These are phyloP conservation scores for Sporothrix humicola DNA, from an alignment of 2,329 filamentous ascomycete species.

Conservation along the genomic window DNA sequence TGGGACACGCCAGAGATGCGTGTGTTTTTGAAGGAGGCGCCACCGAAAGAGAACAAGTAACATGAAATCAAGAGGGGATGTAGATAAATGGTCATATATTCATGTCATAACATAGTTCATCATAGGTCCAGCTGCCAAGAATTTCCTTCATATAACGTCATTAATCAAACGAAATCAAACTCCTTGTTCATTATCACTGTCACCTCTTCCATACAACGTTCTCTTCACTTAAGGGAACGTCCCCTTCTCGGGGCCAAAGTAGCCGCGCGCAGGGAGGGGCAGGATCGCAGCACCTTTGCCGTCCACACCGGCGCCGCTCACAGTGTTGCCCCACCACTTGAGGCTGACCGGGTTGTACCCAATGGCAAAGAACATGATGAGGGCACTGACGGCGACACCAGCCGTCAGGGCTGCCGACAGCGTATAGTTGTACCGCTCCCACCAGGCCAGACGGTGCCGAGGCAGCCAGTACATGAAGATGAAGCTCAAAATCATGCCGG, in stretches of 20 bases:
- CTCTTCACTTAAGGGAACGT: constrained; percentile 28
- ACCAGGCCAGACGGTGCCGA: constrained; percentile 50
- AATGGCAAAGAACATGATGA: constrained; percentile 54
- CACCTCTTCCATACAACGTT: background rate
- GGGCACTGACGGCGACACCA: constrained; percentile 50
- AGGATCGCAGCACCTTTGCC: constrained; percentile 41
- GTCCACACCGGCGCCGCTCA: constrained; percentile 47
- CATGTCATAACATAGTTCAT: background rate
- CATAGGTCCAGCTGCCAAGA: background rate
- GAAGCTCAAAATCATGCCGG: constrained; percentile 49
- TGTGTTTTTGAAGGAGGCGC: background rate
- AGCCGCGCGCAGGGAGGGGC: constrained; percentile 44
- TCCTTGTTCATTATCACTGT: too few species aligned
- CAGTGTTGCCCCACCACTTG: constrained; percentile 55
- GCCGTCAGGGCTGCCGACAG: constrained; percentile 51
- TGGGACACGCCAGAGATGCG: constrained; percentile 18
- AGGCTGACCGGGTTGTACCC: constrained; percentile 48
- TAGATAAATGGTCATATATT: background rate
- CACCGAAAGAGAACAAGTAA: background rate
- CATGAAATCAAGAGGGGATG: background rate
- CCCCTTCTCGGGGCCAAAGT: constrained; percentile 44
- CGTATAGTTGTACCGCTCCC: constrained; percentile 55
- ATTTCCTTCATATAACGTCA: background rate
- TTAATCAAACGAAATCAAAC: background rate
- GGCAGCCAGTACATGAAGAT: constrained; percentile 54